Evolutionary conservation across 139 green algal genomes (phyloP).

Genomic region (Coccomyxa sp.): DNA sequence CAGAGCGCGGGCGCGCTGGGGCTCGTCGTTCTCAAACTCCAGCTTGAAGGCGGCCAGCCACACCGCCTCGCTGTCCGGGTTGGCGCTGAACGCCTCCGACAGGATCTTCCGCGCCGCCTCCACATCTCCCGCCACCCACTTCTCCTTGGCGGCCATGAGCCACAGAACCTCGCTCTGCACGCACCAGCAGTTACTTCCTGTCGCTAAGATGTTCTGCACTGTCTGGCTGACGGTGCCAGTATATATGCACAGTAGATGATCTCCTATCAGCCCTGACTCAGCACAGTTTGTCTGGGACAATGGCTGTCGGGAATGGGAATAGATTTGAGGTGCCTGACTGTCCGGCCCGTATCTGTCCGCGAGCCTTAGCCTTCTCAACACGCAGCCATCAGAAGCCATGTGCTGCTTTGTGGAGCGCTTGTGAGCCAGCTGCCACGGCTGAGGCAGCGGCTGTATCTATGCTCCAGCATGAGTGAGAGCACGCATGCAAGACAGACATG

Average conservation of each 20-base stretch:
- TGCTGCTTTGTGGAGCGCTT: conserved; percentile 5
- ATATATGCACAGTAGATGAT: not conserved
- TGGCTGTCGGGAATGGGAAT: not conserved
- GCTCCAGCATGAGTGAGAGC: not conserved
- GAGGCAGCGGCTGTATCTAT: conserved; percentile 2
- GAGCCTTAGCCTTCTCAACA: not conserved
- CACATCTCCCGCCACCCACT: conserved; percentile 85
- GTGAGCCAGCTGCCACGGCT: not conserved
- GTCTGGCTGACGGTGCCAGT: not conserved
- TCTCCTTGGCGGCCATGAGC: conserved; percentile 97
- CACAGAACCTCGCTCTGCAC: conserved; percentile 88
- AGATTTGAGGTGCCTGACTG: not conserved
- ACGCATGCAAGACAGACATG: not conserved
- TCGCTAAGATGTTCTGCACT: not conserved
- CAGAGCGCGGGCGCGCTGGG: conserved; percentile 27
- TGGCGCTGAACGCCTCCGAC: conserved; percentile 77
- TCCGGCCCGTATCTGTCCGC: conserved; percentile 9
- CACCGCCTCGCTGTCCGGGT: conserved; percentile 91
- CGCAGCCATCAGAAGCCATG: conserved; percentile 16
- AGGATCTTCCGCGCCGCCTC: conserved; percentile 69
- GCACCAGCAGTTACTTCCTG: not conserved
- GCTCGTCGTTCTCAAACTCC: conserved; percentile 95
- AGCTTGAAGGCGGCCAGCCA: conserved; percentile 98
- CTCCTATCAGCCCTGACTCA: not conserved
- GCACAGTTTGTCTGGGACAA: not conserved